These are phyloP conservation scores for Populus davidiana DNA, from an alignment of 345 rosid genomes.

Conservation along the genomic window DNA sequence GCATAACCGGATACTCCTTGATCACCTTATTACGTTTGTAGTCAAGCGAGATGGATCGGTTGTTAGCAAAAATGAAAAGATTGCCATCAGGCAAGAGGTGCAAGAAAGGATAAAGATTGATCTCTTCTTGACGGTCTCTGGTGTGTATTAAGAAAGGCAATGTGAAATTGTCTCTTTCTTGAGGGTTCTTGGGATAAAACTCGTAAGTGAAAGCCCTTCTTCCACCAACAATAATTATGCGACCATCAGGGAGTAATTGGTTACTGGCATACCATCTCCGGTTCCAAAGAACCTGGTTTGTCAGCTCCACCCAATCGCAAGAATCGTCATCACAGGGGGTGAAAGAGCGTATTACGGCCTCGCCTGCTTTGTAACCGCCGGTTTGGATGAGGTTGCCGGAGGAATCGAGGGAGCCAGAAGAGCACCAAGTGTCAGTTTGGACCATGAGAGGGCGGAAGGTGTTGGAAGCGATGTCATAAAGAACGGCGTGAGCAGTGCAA, in stretches of 20 bases:
- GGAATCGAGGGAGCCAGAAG: conserved; percentile 68
- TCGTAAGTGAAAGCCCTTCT: conserved; percentile 24
- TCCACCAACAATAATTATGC: conserved; percentile 22
- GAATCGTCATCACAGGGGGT: conserved; percentile 40
- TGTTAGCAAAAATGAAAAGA: conserved; percentile 72
- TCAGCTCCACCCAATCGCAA: conserved; percentile 68
- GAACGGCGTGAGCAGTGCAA: conserved; percentile 73
- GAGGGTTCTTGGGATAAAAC: conserved; percentile 19
- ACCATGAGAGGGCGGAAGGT: conserved; percentile 57
- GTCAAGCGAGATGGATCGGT: conserved; percentile 57
- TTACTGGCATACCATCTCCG: conserved; percentile 24
- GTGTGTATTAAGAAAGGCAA: conserved; percentile 60
- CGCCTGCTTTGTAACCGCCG: conserved; percentile 68
- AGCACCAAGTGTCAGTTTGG: conserved; percentile 77
- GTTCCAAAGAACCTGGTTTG: conserved; percentile 5
- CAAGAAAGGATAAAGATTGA: conserved; percentile 81
- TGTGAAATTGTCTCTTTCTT: background rate
- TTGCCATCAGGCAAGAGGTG: conserved; percentile 73
- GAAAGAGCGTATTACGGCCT: conserved; percentile 49
- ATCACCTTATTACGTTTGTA: conserved; percentile 41
- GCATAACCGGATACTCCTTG: conserved; percentile 59
- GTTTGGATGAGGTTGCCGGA: conserved; percentile 69
- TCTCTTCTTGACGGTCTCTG: conserved; percentile 57
- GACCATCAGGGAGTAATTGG: conserved; percentile 24
- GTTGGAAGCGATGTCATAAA: conserved; percentile 60